Percentiles rank a stretch among this genome's conserved stretches.
Evolutionary conservation across 2,329 filamentous ascomycete genomes (phyloP).

Genomic region (Didymellaceae sp.): DNA sequence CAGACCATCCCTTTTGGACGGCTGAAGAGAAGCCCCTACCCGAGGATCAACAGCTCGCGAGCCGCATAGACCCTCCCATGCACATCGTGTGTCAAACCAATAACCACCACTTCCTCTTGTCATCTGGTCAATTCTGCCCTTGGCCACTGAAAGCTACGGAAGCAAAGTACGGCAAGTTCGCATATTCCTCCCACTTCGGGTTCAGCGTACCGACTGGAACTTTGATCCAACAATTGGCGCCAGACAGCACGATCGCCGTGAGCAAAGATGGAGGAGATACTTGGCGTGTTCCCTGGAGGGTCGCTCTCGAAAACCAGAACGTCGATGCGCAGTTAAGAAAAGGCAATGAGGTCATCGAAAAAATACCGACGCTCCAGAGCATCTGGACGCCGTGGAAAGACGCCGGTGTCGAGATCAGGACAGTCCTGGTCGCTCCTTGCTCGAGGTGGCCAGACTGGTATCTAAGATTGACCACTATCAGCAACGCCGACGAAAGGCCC

Average conservation of each 20-base stretch:
- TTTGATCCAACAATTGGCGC: conserved; percentile 50
- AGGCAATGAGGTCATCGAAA: conserved; percentile 6
- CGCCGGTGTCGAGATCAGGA: conserved; percentile 30
- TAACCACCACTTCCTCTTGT: conserved; percentile 44
- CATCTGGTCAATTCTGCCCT: conserved; percentile 43
- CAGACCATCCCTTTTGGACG: conserved; percentile 55
- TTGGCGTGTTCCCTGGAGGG: conserved; percentile 50
- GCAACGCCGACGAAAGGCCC: conserved; percentile 4
- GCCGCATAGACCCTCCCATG: conserved; percentile 36
- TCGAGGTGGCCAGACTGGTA: conserved; percentile 41
- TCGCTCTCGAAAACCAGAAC: background rate
- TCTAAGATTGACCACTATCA: conserved; percentile 31
- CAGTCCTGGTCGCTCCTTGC: conserved; percentile 32
- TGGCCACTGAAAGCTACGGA: conserved; percentile 47
- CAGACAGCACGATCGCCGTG: conserved; percentile 49
- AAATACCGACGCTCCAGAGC: conserved; percentile 22
- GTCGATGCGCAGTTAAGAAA: background rate
- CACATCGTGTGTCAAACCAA: conserved; percentile 56
- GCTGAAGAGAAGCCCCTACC: conserved; percentile 50
- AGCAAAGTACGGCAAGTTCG: conserved; percentile 45
- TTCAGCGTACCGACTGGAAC: conserved; percentile 51
- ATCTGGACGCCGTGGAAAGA: conserved; percentile 43
- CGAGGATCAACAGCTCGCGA: background rate
- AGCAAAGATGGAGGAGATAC: conserved; percentile 50
- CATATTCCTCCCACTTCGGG: conserved; percentile 46